phyloP scores from a whole-genome alignment of 2,329 filamentous ascomycete genomes.

The Zymoseptoria tritici region DNA sequence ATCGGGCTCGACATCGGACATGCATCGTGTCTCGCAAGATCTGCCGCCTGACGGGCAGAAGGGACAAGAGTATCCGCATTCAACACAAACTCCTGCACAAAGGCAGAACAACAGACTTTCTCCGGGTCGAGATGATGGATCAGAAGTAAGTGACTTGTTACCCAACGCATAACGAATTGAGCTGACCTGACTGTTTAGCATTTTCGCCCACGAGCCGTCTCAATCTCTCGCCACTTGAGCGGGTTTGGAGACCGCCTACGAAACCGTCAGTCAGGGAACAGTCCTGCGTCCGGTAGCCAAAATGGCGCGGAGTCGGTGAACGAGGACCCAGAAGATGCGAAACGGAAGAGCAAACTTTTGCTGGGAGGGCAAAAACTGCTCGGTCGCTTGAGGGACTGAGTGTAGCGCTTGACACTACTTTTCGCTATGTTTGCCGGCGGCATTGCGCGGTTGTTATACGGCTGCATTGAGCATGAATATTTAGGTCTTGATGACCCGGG shows the following conservation, averaged over 20 bases:
- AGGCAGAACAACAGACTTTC: neutral
- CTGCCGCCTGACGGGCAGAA: neutral
- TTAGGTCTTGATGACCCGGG: neutral
- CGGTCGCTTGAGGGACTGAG: constrained; percentile 29
- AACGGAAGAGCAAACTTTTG: constrained; percentile 35
- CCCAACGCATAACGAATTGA: neutral
- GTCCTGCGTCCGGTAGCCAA: neutral
- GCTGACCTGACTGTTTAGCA: neutral
- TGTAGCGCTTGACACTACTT: neutral
- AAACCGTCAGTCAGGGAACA: constrained; percentile 8
- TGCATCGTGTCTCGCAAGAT: constrained; percentile 6
- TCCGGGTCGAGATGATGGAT: neutral
- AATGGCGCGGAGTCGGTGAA: constrained; percentile 1
- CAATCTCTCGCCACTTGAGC: constrained; percentile 24
- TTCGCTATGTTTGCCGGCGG: neutral
- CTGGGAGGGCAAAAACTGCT: constrained; percentile 38
- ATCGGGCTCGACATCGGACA: constrained; percentile 15
- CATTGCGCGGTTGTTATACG: neutral
- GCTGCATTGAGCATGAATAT: neutral
- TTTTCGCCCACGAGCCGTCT: constrained; percentile 14
- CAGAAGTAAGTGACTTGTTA: neutral
- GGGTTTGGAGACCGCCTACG: constrained; percentile 26
- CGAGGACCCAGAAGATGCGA: constrained; percentile 30
- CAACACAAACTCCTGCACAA: neutral
- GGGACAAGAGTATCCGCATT: neutral